Base-by-base conservation (phyloP, 805 yeast species). In the Komagataella populi region DNA sequence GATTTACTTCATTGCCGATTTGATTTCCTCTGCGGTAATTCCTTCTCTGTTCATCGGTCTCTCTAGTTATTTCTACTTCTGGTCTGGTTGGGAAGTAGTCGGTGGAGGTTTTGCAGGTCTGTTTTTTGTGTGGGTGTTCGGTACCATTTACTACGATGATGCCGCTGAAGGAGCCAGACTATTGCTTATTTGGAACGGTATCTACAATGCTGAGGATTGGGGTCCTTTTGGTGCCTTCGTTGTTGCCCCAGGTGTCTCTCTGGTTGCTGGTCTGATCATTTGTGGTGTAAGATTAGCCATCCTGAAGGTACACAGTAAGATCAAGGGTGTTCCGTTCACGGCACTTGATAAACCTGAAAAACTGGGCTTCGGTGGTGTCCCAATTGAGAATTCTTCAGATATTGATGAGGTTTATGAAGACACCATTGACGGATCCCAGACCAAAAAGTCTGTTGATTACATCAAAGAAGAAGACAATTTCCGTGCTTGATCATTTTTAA, bases 201-300 rank as follows among this genome's bases (percentile, higher is more conserved):
- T 90, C 23, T 90, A 90, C 60, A 70, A 74, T 55, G 70, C 77
- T 5, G 77, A 74, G 49, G 96, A 90, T 62, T 90, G 96, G 96
- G 87, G 95, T 59, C 82, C 95, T 0, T 90, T 90, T 69, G 97
- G 96, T 22, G 96, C 96, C 1, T 90, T 90, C 66, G 91, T 86
- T 6, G 85, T 83, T 55, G 93, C 96, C 1, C 96, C 96, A 5
- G 73, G 82, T 45, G 95, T 91, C 23, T 88, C 91, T 8, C 56
- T 89, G 2, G 55, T 83, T 5, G 70, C 82, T 54, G 81, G 86
- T 2, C 64, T 77, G 12, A 59, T 71, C 24, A 71, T 74, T 47
- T 73, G 84, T 23, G 81, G 60, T 3, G 22, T 72, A 14, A 74
- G 93, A 66, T 62, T 77, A 43, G 52, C 61, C 1, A 53, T 57